Evolutionary conservation across 208 protist species (phyloP).

Genomic region (Vickermania spadyakhi): DNA sequence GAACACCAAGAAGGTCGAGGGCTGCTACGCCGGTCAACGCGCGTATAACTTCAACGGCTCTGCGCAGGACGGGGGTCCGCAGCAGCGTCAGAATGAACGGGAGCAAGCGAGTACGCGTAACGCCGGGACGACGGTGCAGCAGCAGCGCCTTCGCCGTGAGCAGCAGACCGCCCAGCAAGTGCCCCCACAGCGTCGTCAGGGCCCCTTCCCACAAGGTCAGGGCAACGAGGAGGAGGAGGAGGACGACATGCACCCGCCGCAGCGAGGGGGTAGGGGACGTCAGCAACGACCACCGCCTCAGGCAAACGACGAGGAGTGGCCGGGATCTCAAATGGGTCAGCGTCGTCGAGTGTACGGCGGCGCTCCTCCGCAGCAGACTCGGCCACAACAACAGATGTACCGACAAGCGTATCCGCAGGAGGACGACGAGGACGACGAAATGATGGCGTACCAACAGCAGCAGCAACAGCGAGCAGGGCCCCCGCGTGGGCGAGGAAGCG

Average conservation of each 20-base stretch:
- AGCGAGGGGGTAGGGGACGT: too few relatives aligned
- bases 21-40: constrained; percentile 57
- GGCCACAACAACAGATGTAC: not conserved
- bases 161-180: not conserved
- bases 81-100: not conserved
- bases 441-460: too few relatives aligned
- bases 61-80: not conserved
- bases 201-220: constrained; percentile 3
- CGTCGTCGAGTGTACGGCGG: too few relatives aligned
- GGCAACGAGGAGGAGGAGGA: too few relatives aligned
- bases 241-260: too few relatives aligned
- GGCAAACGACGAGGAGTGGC: too few relatives aligned
- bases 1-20: constrained; percentile 67
- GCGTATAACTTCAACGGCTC: constrained; percentile 61
- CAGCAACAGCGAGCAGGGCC: too few relatives aligned
- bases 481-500: too few relatives aligned
- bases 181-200: not conserved
- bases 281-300: too few relatives aligned
- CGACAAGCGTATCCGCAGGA: too few relatives aligned
- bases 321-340: too few relatives aligned
- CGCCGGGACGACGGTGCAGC: not conserved
- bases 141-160: constrained; percentile 2
- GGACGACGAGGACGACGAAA: too few relatives aligned
- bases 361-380: not conserved
- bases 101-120: not conserved